phyloP scores from a whole-genome alignment of 371 early-diverging fungal species.

The Syncephalastrum contaminatum region DNA sequence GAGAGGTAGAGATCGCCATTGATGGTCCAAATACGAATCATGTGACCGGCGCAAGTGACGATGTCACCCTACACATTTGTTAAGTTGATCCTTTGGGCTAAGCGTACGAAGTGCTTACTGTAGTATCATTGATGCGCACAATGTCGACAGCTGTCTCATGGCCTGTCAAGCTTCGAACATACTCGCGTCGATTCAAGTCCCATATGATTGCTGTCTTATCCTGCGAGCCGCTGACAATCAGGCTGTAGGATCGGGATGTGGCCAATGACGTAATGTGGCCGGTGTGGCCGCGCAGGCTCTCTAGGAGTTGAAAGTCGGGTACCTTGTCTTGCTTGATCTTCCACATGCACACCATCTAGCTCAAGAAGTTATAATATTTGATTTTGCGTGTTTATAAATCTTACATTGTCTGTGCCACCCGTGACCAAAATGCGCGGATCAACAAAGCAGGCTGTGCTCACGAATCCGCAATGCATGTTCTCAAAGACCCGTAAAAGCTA shows the following conservation, averaged over 20 bases:
- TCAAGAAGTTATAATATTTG: neutral
- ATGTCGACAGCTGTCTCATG: slow-evolving; percentile 61
- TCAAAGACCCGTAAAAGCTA: slow-evolving; percentile 66
- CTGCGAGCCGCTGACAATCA: slow-evolving; percentile 70
- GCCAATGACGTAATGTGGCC: slow-evolving; percentile 56
- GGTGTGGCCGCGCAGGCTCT: slow-evolving; percentile 69
- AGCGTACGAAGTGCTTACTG: slow-evolving; percentile 26
- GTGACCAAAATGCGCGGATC: slow-evolving; percentile 70
- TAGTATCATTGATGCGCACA: slow-evolving; percentile 60
- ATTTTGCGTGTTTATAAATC: neutral
- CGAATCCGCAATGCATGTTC: slow-evolving; percentile 67
- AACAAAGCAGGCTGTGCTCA: slow-evolving; percentile 66
- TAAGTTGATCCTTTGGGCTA: too few species aligned
- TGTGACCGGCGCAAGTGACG: slow-evolving; percentile 61
- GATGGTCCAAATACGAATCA: slow-evolving; percentile 66
- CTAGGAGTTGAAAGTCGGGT: slow-evolving; percentile 50
- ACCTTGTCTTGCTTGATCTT: slow-evolving; percentile 42
- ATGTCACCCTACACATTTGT: slow-evolving; percentile 62
- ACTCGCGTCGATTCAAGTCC: slow-evolving; percentile 73
- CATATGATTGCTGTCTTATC: slow-evolving; percentile 73
- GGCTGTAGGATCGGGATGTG: slow-evolving; percentile 65
- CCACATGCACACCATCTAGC: slow-evolving; percentile 71
- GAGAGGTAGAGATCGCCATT: slow-evolving; percentile 70
- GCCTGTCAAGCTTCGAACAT: slow-evolving; percentile 57
- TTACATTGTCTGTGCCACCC: slow-evolving; percentile 69